phyloP scores from a whole-genome alignment of 441 rosid species.

The Biscutella laevigata region DNA sequence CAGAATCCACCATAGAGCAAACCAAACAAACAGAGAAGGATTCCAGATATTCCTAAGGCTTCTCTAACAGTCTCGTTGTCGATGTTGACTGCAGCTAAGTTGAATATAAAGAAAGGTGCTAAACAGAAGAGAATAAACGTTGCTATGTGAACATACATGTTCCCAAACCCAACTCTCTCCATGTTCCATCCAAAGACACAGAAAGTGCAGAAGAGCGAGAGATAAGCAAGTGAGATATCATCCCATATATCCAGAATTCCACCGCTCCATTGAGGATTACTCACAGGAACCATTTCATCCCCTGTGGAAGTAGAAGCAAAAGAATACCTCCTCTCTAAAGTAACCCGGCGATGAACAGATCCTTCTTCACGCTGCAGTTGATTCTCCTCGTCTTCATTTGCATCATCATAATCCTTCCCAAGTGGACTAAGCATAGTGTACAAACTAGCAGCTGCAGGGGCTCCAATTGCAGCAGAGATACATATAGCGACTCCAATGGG shows the following conservation, averaged over 20 bases:
- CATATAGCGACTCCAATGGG: conserved; percentile 75
- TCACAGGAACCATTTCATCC: conserved; percentile 36
- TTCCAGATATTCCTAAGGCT: conserved; percentile 55
- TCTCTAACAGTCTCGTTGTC: conserved; percentile 50
- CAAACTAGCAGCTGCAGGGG: conserved; percentile 74
- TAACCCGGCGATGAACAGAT: conserved; percentile 27
- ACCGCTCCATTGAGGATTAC: conserved; percentile 68
- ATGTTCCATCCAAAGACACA: conserved; percentile 94
- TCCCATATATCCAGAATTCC: conserved; percentile 81
- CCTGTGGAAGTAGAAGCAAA: conserved; percentile 42
- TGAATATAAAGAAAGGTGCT: conserved; percentile 93
- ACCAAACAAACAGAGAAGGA: conserved; percentile 70
- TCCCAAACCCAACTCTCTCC: conserved; percentile 92
- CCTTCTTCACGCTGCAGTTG: conserved; percentile 28
- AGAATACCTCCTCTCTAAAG: conserved; percentile 53
- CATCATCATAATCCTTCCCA: conserved; percentile 62
- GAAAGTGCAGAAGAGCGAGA: conserved; percentile 65
- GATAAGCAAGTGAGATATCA: conserved; percentile 69
- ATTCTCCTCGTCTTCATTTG: conserved; percentile 52
- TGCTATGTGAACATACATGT: conserved; percentile 87
- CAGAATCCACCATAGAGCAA: conserved; percentile 89
- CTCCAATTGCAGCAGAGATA: conserved; percentile 68
- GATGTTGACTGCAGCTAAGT: conserved; percentile 70
- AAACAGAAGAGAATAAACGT: conserved; percentile 73
- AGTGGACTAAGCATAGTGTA: conserved; percentile 73